A percentile compares a stretch with the other conserved stretches of the same genome.
Evolutionary conservation across 2,329 filamentous ascomycete genomes (phyloP).

Genomic region (Apiospora phragmitis): DNA sequence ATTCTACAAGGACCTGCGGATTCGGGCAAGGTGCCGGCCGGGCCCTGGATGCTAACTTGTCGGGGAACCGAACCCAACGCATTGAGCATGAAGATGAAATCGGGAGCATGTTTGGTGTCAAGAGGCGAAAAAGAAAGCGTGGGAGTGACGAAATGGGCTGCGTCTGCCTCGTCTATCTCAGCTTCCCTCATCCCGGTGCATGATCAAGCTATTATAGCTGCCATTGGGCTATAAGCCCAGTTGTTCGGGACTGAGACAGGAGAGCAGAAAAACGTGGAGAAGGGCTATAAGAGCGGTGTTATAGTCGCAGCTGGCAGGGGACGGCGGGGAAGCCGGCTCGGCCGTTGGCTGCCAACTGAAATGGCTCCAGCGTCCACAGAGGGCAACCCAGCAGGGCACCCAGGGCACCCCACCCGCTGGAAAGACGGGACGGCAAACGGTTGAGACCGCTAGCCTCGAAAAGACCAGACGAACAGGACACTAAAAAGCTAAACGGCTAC

Average conservation of each 20-base stretch:
- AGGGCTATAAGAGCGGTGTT: background rate
- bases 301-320: background rate
- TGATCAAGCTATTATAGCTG: background rate
- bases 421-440: conserved; percentile 3
- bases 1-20: background rate
- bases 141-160: background rate
- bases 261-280: background rate
- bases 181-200: background rate
- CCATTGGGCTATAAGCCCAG: background rate
- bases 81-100: background rate
- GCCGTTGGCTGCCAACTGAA: background rate
- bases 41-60: background rate
- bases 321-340: background rate
- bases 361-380: background rate
- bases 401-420: background rate
- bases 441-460: background rate
- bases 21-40: background rate
- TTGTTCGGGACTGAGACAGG: background rate
- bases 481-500: background rate
- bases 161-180: background rate
- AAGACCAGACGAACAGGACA: conserved; percentile 3
- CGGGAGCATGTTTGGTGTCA: background rate
- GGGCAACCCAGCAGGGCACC: too few species aligned
- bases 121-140: background rate
- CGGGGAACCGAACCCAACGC: background rate